phyloP scores from a whole-genome alignment of 208 protist species.

The Leptomonas pyrrhocoris region DNA sequence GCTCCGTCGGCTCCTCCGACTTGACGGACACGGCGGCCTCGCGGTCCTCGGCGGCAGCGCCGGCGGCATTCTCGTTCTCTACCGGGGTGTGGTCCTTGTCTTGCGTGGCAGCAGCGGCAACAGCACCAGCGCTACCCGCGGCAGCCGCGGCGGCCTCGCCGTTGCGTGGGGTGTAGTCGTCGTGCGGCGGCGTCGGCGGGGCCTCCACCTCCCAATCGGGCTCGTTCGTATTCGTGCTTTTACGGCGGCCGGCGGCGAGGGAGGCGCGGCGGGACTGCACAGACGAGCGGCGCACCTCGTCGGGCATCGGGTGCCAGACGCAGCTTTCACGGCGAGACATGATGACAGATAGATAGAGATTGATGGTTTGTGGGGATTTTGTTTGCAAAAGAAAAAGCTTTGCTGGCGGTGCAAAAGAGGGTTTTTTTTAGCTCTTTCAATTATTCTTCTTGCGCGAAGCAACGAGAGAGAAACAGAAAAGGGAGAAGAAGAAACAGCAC shows the following conservation, averaged over 20 bases:
- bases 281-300: slow-evolving; percentile 55
- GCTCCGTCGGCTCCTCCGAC: slow-evolving; percentile 15
- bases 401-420: no score
- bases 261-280: slow-evolving; percentile 54
- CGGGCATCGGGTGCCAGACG: slow-evolving; percentile 72
- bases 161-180: slow-evolving; percentile 32
- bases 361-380: no score
- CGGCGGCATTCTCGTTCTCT: slow-evolving; percentile 8
- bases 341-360: slow-evolving; percentile 1
- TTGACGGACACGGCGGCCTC: slow-evolving; percentile 14
- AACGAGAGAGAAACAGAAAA: no score
- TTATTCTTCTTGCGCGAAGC: no score
- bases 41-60: slow-evolving; percentile 7
- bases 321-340: slow-evolving; percentile 55
- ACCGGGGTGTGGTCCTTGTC: slow-evolving; percentile 7
- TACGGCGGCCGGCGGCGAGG: slow-evolving; percentile 47
- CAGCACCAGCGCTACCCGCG: background rate
- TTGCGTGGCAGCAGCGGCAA: background rate
- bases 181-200: slow-evolving; percentile 33
- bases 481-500: no score
- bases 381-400: no score
- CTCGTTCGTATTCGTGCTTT: slow-evolving; percentile 27
- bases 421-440: background rate
- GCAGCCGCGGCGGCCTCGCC: slow-evolving; percentile 1
- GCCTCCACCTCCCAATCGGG: slow-evolving; percentile 58